phyloP scores from a whole-genome alignment of 768 basidiomycete species.

The Mycena leptocephala region DNA sequence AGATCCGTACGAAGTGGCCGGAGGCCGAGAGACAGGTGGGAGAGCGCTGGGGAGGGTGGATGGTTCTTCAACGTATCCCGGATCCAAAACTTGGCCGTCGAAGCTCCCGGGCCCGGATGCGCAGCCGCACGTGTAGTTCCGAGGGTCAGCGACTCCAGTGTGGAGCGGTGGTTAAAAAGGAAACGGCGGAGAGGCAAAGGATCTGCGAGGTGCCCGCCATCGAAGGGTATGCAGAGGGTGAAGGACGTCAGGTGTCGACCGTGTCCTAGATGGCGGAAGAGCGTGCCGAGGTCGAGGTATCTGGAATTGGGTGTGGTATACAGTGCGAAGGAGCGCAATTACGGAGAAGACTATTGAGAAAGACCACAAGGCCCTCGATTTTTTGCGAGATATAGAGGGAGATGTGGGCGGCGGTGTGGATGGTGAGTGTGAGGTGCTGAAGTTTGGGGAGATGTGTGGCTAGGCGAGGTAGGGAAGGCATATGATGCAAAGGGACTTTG shows the following conservation, averaged over 20 bases:
- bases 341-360: conserved; percentile 59
- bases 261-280: conserved; percentile 55
- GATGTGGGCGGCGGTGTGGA: conserved; percentile 51
- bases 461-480: conserved; percentile 52
- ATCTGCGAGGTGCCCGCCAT: conserved; percentile 59
- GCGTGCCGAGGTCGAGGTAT: conserved; percentile 56
- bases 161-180: conserved; percentile 52
- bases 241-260: conserved; percentile 59
- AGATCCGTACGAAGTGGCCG: conserved; percentile 56
- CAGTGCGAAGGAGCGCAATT: conserved; percentile 56
- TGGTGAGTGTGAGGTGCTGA: conserved; percentile 51
- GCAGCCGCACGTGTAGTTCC: conserved; percentile 49
- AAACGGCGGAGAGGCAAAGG: conserved; percentile 52
- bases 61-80: conserved; percentile 52
- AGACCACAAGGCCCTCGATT: conserved; percentile 61
- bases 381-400: conserved; percentile 49
- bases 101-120: conserved; percentile 38
- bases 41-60: conserved; percentile 50
- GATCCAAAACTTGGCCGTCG: conserved; percentile 59
- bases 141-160: conserved; percentile 55
- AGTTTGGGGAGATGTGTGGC: conserved; percentile 49
- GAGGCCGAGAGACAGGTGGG: conserved; percentile 52
- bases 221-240: conserved; percentile 61
- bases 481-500: conserved; percentile 56
- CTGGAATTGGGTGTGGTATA: conserved; percentile 53